These are phyloP conservation scores for Aspergillus persii DNA, from an alignment of 2,329 filamentous ascomycete genomes.

Conservation along the genomic window DNA sequence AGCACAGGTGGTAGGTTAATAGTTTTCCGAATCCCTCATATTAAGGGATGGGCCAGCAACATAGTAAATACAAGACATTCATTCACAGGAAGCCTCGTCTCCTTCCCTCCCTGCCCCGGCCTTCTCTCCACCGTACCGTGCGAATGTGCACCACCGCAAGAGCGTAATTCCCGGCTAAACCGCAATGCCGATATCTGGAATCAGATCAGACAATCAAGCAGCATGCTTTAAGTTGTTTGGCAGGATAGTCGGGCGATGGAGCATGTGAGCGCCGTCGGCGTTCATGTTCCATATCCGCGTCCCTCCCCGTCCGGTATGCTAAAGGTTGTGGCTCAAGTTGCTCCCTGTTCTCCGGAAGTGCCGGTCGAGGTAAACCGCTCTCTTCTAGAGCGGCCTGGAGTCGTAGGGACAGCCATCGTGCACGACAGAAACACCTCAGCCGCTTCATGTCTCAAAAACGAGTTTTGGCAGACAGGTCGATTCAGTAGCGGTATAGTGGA, in stretches of 20 bases:
- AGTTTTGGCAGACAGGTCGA: background rate
- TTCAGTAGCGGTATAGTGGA: background rate
- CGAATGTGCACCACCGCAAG: too few relatives aligned
- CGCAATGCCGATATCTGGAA: too few relatives aligned
- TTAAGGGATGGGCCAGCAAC: too few relatives aligned
- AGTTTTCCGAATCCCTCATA: too few relatives aligned
- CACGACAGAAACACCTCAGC: background rate
- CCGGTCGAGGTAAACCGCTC: conserved; percentile 1
- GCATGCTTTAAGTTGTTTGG: too few relatives aligned
- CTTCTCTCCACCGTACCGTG: too few relatives aligned
- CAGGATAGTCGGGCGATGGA: conserved; percentile 1
- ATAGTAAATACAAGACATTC: too few relatives aligned
- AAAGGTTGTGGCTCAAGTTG: background rate
- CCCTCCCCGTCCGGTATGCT: background rate
- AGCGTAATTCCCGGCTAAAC: too few relatives aligned
- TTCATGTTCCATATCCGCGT: conserved; percentile 1
- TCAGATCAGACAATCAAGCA: too few relatives aligned
- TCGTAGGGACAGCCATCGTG: conserved; percentile 4
- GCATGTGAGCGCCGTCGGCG: conserved; percentile 1
- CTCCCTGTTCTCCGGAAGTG: background rate
- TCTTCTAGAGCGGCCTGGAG: conserved; percentile 3
- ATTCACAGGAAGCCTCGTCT: too few relatives aligned
- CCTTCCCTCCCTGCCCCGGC: too few relatives aligned
- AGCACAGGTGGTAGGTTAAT: too few relatives aligned
- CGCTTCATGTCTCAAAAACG: background rate